phyloP scores from a whole-genome alignment of 192 early-diverging fungal species.

The Coemansia sp. region DNA sequence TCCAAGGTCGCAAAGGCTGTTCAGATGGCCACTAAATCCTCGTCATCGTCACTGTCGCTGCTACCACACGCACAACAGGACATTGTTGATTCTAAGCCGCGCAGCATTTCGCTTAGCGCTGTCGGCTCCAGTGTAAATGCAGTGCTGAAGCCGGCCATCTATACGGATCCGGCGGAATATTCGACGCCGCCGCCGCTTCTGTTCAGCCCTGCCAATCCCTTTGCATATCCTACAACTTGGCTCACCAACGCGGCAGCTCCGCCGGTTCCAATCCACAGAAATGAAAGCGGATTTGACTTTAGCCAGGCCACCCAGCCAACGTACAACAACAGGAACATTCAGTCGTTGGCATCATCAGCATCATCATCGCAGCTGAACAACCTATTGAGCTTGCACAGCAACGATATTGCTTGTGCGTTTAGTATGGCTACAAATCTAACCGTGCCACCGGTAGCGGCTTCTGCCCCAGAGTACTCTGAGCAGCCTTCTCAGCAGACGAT shows the following conservation, averaged over 20 bases:
- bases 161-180: constrained; percentile 1
- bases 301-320: background rate
- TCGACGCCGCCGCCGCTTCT: background rate
- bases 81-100: constrained; percentile 14
- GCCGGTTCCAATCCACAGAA: background rate
- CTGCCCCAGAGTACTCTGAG: background rate
- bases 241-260: background rate
- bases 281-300: background rate
- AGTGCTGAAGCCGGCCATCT: background rate
- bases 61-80: too few relatives aligned
- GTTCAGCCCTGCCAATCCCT: background rate
- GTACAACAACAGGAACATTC: background rate
- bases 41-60: background rate
- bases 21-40: background rate
- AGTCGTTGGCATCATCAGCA: background rate
- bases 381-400: background rate
- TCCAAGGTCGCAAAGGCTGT: constrained; percentile 1
- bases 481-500: background rate
- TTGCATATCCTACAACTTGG: constrained; percentile 9
- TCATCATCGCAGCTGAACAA: background rate
- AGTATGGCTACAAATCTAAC: background rate
- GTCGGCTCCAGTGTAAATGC: background rate
- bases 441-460: background rate
- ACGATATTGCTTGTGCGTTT: background rate
- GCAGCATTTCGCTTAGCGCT: constrained; percentile 27